Evolutionary conservation across 1,139 yeast species (phyloP), one percentile per base, ranked within the genome.

Genomic region (Geotrichum citri-aurantii): DNA sequence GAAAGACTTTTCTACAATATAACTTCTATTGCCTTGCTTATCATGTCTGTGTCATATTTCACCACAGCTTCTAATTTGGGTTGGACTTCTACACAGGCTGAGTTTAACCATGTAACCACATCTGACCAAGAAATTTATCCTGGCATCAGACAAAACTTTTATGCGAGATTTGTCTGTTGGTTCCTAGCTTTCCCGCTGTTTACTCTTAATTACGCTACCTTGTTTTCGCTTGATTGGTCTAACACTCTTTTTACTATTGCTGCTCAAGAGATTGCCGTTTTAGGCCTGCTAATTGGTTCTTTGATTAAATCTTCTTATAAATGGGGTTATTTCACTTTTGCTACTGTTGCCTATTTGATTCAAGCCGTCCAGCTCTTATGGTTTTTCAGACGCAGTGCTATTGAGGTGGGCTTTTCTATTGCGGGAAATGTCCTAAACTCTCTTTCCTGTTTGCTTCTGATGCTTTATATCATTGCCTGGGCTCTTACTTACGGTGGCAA

Each of bases 61-160:
- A 81, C 88, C 2, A 74, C 81, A 71, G 90, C 90, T 57, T 81
- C 90, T 29, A 77, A 85, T 68, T 77, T 85, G 65, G 91, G 91
- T 72, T 83, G 81, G 78, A 73, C 88, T 48, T 77, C 77, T 51
- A 75, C 80, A 55, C 73, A 72, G 46, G 80, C 79, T 48, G 85
- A 84, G 66, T 85, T 84, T 69, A 72, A 78, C 65, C 86, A 83
- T 69, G 81, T 78, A 29, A 71, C 73, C 31, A 75, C 78, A 49
- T 50, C 61, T 40, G 62, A 66, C 48, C 69, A 72, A 57, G 56
- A 63, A 21, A 70, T 62, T 48, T 74, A 69, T 48, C 74, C 78
- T 46, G 79, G 77, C 61, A 70, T 71, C 51, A 81, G 91, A 74
- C 88, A 85, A 72, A 75, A 85, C 65, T 86, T 84, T 69, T 86